phyloP scores from a whole-genome alignment of 2,329 filamentous ascomycete genomes.

The Trichoderma aggressivum region DNA sequence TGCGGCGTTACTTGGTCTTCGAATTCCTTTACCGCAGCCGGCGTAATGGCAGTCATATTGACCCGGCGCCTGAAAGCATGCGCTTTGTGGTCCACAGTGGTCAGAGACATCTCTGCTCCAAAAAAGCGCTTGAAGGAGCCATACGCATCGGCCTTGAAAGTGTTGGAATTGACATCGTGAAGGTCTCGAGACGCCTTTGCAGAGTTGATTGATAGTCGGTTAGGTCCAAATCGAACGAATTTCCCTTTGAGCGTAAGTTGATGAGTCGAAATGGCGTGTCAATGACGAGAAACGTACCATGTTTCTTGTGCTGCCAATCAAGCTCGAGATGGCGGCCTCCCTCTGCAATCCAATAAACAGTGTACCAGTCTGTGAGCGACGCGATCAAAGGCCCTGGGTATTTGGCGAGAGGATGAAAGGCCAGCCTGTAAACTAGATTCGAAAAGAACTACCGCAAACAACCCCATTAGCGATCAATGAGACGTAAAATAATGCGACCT shows the following conservation, averaged over 20 bases:
- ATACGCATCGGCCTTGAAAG: constrained; percentile 14
- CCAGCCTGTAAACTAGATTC: constrained; percentile 18
- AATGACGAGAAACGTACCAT: background rate
- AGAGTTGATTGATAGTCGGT: constrained; percentile 20
- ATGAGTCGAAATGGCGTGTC: background rate
- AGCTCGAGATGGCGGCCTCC: constrained; percentile 17
- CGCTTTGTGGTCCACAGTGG: constrained; percentile 17
- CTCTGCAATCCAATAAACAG: constrained; percentile 16
- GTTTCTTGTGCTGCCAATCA: constrained; percentile 12
- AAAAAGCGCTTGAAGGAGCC: constrained; percentile 19
- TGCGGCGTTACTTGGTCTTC: constrained; percentile 16
- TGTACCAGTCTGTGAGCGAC: constrained; percentile 22
- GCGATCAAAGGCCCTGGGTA: constrained; percentile 25
- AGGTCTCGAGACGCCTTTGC: constrained; percentile 11
- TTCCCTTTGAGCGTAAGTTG: background rate
- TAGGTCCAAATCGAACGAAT: constrained; percentile 18
- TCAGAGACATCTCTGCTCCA: constrained; percentile 21
- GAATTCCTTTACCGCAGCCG: constrained; percentile 18
- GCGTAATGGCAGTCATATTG: constrained; percentile 18
- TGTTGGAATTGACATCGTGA: constrained; percentile 17
- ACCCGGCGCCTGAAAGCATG: constrained; percentile 20
- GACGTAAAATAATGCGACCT: background rate
- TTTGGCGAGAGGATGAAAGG: constrained; percentile 24
- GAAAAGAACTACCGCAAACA: constrained; percentile 1
- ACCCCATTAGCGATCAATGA: background rate